Evolutionary conservation across 129 eudicot species (phyloP).

Genomic region (Escallonia herrerae): DNA sequence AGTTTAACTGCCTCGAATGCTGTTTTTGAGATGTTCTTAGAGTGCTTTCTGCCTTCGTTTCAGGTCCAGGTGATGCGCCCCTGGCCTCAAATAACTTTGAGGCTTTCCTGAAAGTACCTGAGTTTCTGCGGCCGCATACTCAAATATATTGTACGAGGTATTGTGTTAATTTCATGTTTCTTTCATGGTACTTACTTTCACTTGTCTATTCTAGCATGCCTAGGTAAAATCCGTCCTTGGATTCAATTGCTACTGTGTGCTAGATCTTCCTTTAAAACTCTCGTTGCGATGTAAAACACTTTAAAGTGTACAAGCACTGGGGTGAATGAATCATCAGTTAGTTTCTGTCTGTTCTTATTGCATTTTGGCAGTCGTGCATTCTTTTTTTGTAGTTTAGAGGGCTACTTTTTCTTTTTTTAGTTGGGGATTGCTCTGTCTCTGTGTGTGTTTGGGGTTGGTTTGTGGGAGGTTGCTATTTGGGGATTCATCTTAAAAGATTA

Average conservation of each 20-base stretch:
- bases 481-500: too few relatives aligned
- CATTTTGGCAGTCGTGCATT: too few relatives aligned
- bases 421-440: too few relatives aligned
- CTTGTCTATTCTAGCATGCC: background rate
- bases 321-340: too few relatives aligned
- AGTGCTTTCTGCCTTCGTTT: constrained; percentile 26
- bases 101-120: constrained; percentile 91
- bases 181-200: background rate
- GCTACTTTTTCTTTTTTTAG: too few relatives aligned
- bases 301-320: too few relatives aligned
- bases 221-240: background rate
- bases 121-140: constrained; percentile 86
- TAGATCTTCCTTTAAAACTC: background rate
- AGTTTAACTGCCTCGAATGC: background rate
- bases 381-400: too few relatives aligned
- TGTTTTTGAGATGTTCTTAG: constrained; percentile 24
- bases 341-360: too few relatives aligned
- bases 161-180: background rate
- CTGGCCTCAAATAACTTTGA: constrained; percentile 78
- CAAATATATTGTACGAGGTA: constrained; percentile 99
- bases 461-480: too few relatives aligned
- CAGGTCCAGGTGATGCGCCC: constrained; percentile 99
- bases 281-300: background rate
- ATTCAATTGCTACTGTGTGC: background rate
- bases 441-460: too few relatives aligned